A percentile compares a stretch with the other conserved stretches of the same genome.
phyloP scores from a whole-genome alignment of 2,329 filamentous ascomycete species.

The Aureobasidium lini region DNA sequence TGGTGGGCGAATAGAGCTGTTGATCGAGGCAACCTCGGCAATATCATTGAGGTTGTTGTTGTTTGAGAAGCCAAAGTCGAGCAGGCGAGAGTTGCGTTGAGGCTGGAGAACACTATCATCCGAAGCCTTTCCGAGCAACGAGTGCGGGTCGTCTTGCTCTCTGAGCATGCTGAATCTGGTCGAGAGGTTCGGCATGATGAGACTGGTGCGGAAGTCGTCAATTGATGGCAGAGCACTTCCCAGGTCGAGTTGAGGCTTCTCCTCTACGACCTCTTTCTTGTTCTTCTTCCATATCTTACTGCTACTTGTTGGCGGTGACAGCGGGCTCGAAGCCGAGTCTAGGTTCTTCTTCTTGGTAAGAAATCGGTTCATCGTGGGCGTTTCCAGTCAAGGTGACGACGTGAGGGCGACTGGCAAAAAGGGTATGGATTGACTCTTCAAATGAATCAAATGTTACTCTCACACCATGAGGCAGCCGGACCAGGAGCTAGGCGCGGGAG shows the following conservation, averaged over 20 bases:
- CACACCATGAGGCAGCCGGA: neutral
- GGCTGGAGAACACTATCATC: conserved; percentile 88
- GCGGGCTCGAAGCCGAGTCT: conserved; percentile 40
- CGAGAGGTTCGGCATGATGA: conserved; percentile 91
- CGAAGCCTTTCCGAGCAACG: conserved; percentile 85
- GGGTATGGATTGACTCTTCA: neutral
- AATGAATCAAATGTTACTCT: neutral
- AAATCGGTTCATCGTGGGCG: conserved; percentile 65
- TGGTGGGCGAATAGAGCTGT: conserved; percentile 52
- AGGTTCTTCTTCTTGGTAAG: conserved; percentile 63
- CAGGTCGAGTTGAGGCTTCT: conserved; percentile 64
- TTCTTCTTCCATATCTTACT: conserved; percentile 41
- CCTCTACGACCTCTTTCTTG: conserved; percentile 43
- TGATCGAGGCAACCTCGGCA: conserved; percentile 79
- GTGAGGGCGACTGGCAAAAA: neutral
- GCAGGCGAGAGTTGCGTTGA: conserved; percentile 69
- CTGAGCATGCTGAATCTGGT: conserved; percentile 94
- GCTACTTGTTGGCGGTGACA: conserved; percentile 15
- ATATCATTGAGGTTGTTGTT: conserved; percentile 66
- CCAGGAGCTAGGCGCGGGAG: neutral
- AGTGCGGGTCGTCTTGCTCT: conserved; percentile 86
- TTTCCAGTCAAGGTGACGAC: neutral
- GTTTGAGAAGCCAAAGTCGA: conserved; percentile 56
- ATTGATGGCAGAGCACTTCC: conserved; percentile 65
- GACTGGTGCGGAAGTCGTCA: conserved; percentile 90